A percentile compares a stretch with the other conserved stretches of the same genome.
Conservation (phyloP, 1,284 basidiomycete genomes). For the Microstroma glucosiphilum region DNA sequence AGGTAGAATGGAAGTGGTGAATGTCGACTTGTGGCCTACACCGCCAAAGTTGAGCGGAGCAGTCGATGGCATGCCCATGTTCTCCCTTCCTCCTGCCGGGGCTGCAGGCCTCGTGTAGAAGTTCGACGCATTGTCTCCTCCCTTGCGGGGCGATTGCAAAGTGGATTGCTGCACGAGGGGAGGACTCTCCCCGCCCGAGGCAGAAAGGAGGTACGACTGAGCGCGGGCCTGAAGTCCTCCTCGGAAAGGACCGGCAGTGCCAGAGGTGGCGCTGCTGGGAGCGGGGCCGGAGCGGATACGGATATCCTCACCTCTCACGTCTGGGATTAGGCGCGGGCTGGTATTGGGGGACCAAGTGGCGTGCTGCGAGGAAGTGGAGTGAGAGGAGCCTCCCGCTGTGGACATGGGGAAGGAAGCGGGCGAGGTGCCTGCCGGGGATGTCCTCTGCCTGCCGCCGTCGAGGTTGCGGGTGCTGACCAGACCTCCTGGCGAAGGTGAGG, state of each 20-base stretch:
- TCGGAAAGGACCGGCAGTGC: conserved; percentile 1
- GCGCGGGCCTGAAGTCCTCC: conserved; percentile 16
- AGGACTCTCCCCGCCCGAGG: too few species aligned
- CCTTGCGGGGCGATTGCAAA: too few species aligned
- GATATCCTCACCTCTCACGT: neutral
- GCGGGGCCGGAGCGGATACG: conserved; percentile 1
- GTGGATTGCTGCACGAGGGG: too few species aligned
- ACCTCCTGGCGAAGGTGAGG: neutral
- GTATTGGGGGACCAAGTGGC: neutral
- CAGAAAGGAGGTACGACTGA: conserved; percentile 11
- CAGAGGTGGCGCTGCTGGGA: neutral
- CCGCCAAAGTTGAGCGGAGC: too few species aligned
- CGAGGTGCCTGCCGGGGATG: neutral
- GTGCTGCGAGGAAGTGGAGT: conserved; percentile 6
- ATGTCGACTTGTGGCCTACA: too few species aligned
- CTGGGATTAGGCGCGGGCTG: neutral
- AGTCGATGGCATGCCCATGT: too few species aligned
- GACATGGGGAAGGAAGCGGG: neutral
- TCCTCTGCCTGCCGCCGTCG: neutral
- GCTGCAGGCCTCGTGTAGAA: too few species aligned
- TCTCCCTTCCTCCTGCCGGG: too few species aligned
- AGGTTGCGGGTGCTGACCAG: neutral
- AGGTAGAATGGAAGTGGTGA: too few species aligned
- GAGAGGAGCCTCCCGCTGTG: conserved; percentile 8
- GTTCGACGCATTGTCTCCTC: too few species aligned